Base-by-base conservation (phyloP, 73 alveolate species). In the Tetrahymena malaccensis region DNA sequence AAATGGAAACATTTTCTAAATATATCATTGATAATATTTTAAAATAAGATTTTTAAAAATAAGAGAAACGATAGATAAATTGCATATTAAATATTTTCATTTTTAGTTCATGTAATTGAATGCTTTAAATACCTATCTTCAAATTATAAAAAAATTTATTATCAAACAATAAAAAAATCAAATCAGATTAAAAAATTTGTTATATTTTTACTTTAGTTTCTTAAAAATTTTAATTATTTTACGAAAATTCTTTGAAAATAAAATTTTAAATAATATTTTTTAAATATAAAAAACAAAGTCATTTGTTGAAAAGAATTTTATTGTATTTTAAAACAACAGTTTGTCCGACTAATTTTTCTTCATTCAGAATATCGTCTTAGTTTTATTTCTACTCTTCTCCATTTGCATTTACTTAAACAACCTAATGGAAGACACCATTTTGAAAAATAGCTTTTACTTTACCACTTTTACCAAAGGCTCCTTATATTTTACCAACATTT, bases 391-490 rank as follows among this genome's bases (percentile, higher is more conserved):
- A 70, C 37, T 70, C 89, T 33, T 70, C 89, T 70, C 89, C 89
- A 70, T 70, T 70, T 3, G 22, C 40, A 70, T 70, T 25, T 27
- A 70, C 37, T 70, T 70, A n/a, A 70, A 70, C 17, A 19, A 7
- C 17, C 25, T 85, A 38, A 27, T 50, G 33, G 43, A 43, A 38
- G 1, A 93, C 95, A 35, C 98, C 99, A 85, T 97, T 93, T 94
- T 97, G 98, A 85, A 98, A 97, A 83, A 93, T 96, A 19, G 97
- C 99, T 94, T 99, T 99, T 38, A 98, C 97, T 95, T 99, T 99
- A 4, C 99, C 99, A 85, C 99, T 98, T 96, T 98, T 99, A 35
- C 99, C 99, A 96, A 99, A 99, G 17, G 99, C 96, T 16, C 99
- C 98, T n/a, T 95, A 95, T 35, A 99, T 98, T 93, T 95, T 97